Evolutionary conservation across 768 basidiomycete genomes (phyloP), one percentile per base, ranked within the genome.

Genomic region (Strobilomyces confusus): DNA sequence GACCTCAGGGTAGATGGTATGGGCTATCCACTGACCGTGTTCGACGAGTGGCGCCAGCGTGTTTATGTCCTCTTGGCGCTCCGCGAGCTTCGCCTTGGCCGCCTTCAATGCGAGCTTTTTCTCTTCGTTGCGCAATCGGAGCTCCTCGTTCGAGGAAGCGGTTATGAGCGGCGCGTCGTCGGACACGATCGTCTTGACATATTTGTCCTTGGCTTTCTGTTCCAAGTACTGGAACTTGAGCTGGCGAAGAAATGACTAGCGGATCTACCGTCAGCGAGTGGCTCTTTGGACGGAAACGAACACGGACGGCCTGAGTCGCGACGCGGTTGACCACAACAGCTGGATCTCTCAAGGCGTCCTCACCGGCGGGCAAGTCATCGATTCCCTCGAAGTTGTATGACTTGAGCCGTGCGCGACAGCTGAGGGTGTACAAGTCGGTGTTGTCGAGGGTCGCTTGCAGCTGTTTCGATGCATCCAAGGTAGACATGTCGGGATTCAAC

Each of bases 201-300:
- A 95, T 69, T 87, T 85, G 61, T 91, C 83, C 65, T 95, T 95
- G 4, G 93, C 89, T 59, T 92, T 89, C 67, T 92, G 89, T 63
- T 95, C 91, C 17, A 93, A 73, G 64, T 92, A 93, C 58, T 89
- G 87, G 63, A 91, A 92, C 69, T 95, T 95, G 25, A 94, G 80
- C 61, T 89, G 89, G 22, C 86, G 78, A 19, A 92, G 73, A 60
- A 84, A 89, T 8, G 83, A 75, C 89, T 89, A 48, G 15, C 3
- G n/a, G 45, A 22, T 9, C 13, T 9, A 17, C 33, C 37, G 41
- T 69, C 42, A 58, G 57, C 14, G 23, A 2, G 9, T 38, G 9
- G 26, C 36, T 9, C 5, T 37, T 29, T 2, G 3, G 5, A 41
- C 48, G 43, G 25, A 32, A 32, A n/a, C 19, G 44, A 38, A 8